Percentiles rank a stretch among this genome's conserved stretches.
Conservation (phyloP, 768 basidiomycete genomes). For the Lentinula edodes region DNA sequence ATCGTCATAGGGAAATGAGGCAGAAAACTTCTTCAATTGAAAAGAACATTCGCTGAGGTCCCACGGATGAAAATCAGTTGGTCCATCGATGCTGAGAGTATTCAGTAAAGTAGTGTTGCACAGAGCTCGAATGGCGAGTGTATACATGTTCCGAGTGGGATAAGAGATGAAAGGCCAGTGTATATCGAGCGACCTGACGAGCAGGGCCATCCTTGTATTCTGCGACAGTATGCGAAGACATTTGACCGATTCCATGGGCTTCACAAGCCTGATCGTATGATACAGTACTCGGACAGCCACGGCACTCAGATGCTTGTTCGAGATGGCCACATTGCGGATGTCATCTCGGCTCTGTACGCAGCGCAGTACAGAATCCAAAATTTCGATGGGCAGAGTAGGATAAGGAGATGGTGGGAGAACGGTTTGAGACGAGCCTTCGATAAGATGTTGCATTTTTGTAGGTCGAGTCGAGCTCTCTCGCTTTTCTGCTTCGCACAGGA, state of each 20-base stretch:
- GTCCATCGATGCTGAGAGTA: slow-evolving; percentile 45
- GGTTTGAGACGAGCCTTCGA: not conserved
- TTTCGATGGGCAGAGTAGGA: slow-evolving; percentile 27
- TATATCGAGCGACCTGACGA: slow-evolving; percentile 44
- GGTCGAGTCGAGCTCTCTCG: not conserved
- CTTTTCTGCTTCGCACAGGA: not conserved
- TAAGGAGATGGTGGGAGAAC: not conserved
- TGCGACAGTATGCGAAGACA: slow-evolving; percentile 36
- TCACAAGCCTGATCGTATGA: slow-evolving; percentile 27
- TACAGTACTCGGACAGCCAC: slow-evolving; percentile 29
- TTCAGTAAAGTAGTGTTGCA: slow-evolving; percentile 30
- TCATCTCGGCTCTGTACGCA: slow-evolving; percentile 18
- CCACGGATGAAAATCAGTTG: slow-evolving; percentile 39
- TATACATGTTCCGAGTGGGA: slow-evolving; percentile 45
- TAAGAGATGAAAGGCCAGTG: slow-evolving; percentile 25
- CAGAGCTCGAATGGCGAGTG: slow-evolving; percentile 41
- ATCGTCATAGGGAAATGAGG: slow-evolving; percentile 49
- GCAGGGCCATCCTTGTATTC: slow-evolving; percentile 27
- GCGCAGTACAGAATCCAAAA: slow-evolving; percentile 25
- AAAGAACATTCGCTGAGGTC: slow-evolving; percentile 41
- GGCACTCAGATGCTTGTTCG: slow-evolving; percentile 20
- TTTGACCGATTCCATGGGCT: slow-evolving; percentile 22
- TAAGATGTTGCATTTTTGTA: not conserved
- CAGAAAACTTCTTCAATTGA: slow-evolving; percentile 41
- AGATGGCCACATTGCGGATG: slow-evolving; percentile 18